Base-by-base conservation (phyloP, 257 asterid genomes). In the Galeopsis tetrahit region DNA sequence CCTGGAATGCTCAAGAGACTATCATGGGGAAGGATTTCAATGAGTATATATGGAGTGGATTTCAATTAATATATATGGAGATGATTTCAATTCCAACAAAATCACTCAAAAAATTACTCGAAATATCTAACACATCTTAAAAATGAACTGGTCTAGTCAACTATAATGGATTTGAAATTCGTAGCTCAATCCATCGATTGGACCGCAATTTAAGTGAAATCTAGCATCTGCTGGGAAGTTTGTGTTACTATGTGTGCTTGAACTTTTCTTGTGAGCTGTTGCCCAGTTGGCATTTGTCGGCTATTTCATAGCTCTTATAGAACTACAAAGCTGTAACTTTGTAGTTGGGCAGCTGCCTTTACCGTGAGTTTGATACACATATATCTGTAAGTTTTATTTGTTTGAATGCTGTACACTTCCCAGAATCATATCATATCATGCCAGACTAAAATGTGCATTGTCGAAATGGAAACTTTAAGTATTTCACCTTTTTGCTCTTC, bases 261-360 rank as follows among this genome's bases (percentile, higher is more conserved):
- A 66, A 66, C 33, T 48, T 28, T 17, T 36, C 32, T 9, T 53
- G 52, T 38, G 65, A 53, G 51, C 63, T 10, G 55, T 11, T 48
- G 55, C 55, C 55, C 6, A 48, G 17, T 52, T 8, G 48, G 55
- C 64, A 38, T 36, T 36, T 69, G 31, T 53, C 64, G 7, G 7
- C 46, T 28, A 68, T 35, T 35, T 40, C 58, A 31, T 38, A 10
- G 14, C 52, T 34, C 51, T 68, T 35, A 7, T 34, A 17, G 49
- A 53, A 39, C 36, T 11, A 53, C 33, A 32, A 69, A n/a, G 64
- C 14, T 55, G 63, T 17, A 8, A 53, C n/a, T 53, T 58, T 38
- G 38, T 17, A 69, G 65, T 36, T 69, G 73, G 73, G 2, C 4
- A 48, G 55, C 55, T 11, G 15, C 55, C 55, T n/a, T 48, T 48